A percentile compares a stretch with the other conserved stretches of the same genome.
Evolutionary conservation across 169 alveolate species (phyloP).

Genomic region (Theileria orientalis): DNA sequence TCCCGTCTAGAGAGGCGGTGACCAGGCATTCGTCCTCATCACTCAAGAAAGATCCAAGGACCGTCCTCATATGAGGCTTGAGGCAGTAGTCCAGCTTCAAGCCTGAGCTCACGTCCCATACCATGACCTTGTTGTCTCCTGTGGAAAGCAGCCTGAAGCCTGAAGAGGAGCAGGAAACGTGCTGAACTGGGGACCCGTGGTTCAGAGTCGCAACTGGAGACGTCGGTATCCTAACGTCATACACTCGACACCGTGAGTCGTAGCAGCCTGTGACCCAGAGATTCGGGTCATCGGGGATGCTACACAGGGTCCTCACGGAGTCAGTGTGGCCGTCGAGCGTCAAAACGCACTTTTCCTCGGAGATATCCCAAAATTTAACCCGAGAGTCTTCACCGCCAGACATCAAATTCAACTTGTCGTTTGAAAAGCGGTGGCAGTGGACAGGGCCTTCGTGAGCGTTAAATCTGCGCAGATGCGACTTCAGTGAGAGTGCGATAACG

Average conservation of each 20-base stretch:
- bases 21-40: conserved; percentile 13
- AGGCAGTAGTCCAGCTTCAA: conserved; percentile 12
- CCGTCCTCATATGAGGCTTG: conserved; percentile 49
- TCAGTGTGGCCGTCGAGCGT: conserved; percentile 44
- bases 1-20: conserved; percentile 61
- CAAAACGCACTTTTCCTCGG: conserved; percentile 14
- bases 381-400: conserved; percentile 60
- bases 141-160: conserved; percentile 26
- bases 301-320: conserved; percentile 29
- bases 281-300: conserved; percentile 11
- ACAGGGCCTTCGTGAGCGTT: conserved; percentile 52
- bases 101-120: conserved; percentile 56
- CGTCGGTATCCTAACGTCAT: conserved; percentile 34
- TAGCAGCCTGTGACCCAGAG: conserved; percentile 62
- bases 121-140: conserved; percentile 38
- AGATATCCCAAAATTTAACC: conserved; percentile 58
- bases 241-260: conserved; percentile 33
- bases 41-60: conserved; percentile 23
- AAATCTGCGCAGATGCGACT: conserved; percentile 35
- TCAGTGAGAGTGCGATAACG: conserved; percentile 44
- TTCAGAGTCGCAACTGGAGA: conserved; percentile 31
- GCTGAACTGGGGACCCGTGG: conserved; percentile 52
- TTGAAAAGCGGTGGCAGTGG: conserved; percentile 38
- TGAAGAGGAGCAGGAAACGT: conserved; percentile 26
- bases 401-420: conserved; percentile 24